These are phyloP conservation scores for Micractinium conductrix DNA, from an alignment of 139 green algal genomes.

Conservation along the genomic window DNA sequence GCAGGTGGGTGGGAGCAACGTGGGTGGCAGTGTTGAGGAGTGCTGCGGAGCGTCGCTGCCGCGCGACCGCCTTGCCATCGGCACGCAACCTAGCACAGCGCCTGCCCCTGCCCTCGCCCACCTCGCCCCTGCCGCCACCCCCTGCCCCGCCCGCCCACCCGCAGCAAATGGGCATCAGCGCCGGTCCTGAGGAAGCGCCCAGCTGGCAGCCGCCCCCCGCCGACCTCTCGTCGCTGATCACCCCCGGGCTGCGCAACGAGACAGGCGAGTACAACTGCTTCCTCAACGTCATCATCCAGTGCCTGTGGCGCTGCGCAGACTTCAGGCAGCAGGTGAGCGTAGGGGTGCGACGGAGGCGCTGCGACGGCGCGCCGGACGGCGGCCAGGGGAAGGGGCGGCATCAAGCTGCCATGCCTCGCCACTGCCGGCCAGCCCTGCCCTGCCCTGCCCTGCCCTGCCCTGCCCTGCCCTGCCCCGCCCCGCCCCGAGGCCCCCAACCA, in stretches of 20 bases:
- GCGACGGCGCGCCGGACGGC: no score
- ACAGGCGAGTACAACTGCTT: slow-evolving; percentile 87
- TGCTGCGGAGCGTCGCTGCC: no score
- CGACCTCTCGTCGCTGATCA: not conserved
- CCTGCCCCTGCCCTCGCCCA: not conserved
- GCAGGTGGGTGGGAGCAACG: no score
- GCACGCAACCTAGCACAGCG: not conserved
- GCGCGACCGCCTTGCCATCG: no score
- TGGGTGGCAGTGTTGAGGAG: no score
- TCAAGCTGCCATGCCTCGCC: not conserved
- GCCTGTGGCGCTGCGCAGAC: slow-evolving; percentile 63
- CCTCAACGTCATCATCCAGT: slow-evolving; percentile 92
- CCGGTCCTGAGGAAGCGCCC: not conserved
- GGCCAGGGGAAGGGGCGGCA: not conserved
- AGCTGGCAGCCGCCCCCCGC: not conserved
- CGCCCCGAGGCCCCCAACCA: no score
- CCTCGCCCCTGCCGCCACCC: not conserved
- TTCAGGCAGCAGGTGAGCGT: slow-evolving; percentile 38
- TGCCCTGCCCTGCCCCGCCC: no score
- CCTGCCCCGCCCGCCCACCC: not conserved
- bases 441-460: no score
- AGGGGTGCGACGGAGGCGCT: not conserved
- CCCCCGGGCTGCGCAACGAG: slow-evolving; percentile 14
- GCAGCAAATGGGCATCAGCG: not conserved
- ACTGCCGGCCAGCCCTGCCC: no score